These are phyloP conservation scores for Wallacemonas sp. DNA, from an alignment of 208 protist species.

Conservation along the genomic window DNA sequence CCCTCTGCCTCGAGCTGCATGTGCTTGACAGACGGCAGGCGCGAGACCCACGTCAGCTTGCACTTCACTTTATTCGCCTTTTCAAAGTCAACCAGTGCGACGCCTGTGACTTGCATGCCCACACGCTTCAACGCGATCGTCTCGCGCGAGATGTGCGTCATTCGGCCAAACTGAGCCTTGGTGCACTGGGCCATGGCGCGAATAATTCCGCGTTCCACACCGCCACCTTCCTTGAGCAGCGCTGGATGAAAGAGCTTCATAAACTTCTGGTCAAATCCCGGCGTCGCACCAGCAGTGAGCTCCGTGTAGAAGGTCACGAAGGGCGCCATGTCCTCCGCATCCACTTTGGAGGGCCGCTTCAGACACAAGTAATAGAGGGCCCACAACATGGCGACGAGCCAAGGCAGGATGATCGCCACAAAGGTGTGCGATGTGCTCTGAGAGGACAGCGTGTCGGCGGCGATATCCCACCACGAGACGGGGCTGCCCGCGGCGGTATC, in stretches of 20 bases:
- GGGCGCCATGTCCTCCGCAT: slow-evolving; percentile 37
- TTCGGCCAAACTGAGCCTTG: slow-evolving; percentile 48
- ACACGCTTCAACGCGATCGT: slow-evolving; percentile 47
- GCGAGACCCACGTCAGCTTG: slow-evolving; percentile 61
- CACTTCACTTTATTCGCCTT: slow-evolving; percentile 59
- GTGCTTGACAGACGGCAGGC: slow-evolving; percentile 24
- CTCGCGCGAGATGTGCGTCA: slow-evolving; percentile 48
- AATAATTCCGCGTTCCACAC: slow-evolving; percentile 64
- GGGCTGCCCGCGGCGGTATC: not conserved
- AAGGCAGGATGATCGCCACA: slow-evolving; percentile 40
- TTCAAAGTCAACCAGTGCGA: slow-evolving; percentile 83
- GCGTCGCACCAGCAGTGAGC: slow-evolving; percentile 63
- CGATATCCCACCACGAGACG: not conserved
- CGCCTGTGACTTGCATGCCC: slow-evolving; percentile 56
- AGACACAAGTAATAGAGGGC: slow-evolving; percentile 48
- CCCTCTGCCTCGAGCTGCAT: slow-evolving; percentile 21
- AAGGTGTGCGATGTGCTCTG: not conserved
- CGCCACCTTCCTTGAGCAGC: slow-evolving; percentile 39
- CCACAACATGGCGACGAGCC: slow-evolving; percentile 38
- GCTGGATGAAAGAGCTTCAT: slow-evolving; percentile 77
- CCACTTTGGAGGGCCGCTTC: slow-evolving; percentile 37
- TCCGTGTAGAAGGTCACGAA: slow-evolving; percentile 69
- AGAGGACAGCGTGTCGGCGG: not conserved
- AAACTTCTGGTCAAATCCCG: slow-evolving; percentile 70
- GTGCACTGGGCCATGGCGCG: slow-evolving; percentile 81